Evolutionary conservation across 225 moss, liverwort and hornwort genomes (phyloP).

Genomic region (Marchantia polymorpha): DNA sequence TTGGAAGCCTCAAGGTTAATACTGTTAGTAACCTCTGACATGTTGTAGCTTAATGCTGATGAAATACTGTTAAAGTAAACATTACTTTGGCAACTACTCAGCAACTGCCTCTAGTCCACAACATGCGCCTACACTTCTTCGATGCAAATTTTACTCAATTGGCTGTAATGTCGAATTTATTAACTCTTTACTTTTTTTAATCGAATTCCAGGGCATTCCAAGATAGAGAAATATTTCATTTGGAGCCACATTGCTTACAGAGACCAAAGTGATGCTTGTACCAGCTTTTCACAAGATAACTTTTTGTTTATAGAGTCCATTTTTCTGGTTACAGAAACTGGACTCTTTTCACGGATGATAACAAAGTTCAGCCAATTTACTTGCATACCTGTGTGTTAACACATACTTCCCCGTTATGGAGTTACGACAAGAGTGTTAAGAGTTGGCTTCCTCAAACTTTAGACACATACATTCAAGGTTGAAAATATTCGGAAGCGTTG

Average conservation of each 20-base stretch:
- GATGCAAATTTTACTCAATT: neutral
- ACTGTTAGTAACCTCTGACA: too few relatives aligned
- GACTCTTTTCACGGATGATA: neutral
- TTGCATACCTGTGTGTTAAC: neutral
- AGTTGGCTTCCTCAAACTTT: too few relatives aligned
- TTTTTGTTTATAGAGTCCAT: too few relatives aligned
- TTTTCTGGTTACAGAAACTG: too few relatives aligned
- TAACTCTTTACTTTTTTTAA: neutral
- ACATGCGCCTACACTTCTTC: neutral
- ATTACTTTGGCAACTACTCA: too few relatives aligned
- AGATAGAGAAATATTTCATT: neutral
- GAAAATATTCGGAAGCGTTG: too few relatives aligned
- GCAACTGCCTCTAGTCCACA: neutral
- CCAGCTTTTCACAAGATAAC: neutral
- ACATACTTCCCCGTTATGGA: neutral
- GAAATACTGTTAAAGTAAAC: too few relatives aligned
- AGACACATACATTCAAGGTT: too few relatives aligned
- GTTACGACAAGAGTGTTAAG: too few relatives aligned
- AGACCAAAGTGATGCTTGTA: neutral
- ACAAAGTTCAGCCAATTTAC: neutral
- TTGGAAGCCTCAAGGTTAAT: too few relatives aligned
- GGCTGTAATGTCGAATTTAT: neutral
- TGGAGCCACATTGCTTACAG: neutral
- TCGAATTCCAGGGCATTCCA: neutral
- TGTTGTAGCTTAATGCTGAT: too few relatives aligned